Conservation (phyloP, 2,329 filamentous ascomycete species). For the Pseudocercospora fuligena region DNA sequence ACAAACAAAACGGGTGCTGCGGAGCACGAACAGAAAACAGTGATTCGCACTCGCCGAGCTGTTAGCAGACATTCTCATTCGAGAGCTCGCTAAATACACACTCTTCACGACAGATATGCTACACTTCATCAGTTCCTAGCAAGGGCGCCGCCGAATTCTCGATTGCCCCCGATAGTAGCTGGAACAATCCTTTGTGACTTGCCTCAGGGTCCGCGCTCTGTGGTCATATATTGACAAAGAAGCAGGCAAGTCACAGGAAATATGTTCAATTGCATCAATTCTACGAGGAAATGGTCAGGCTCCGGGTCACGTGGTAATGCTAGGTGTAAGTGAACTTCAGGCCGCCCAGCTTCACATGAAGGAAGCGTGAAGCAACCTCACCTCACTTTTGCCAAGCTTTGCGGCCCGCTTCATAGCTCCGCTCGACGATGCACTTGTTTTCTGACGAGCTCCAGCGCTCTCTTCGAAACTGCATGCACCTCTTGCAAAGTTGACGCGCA, state of each 20-base stretch:
- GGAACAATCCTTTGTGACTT: not conserved
- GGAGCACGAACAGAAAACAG: not conserved
- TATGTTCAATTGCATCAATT: not conserved
- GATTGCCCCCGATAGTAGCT: not conserved
- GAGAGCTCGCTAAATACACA: not conserved
- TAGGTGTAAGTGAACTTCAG: not conserved
- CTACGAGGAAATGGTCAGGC: not conserved
- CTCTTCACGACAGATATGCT: not conserved
- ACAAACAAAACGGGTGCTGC: not conserved
- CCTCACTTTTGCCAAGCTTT: conserved; percentile 2
- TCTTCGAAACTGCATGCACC: not conserved
- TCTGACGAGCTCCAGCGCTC: not conserved
- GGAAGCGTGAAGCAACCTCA: conserved; percentile 1
- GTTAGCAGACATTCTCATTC: not conserved
- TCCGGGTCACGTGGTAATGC: not conserved
- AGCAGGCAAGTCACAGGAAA: not conserved
- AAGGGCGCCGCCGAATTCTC: not conserved
- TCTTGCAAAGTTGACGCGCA: not conserved
- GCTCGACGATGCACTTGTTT: not conserved
- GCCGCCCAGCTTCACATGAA: not conserved
- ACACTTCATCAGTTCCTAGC: not conserved
- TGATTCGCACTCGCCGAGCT: not conserved
- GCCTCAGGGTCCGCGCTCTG: not conserved
- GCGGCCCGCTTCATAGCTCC: not conserved
- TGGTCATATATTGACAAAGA: not conserved